These are phyloP conservation scores for Coemansia furcata DNA, from an alignment of 192 early-diverging fungal genomes.

Conservation along the genomic window DNA sequence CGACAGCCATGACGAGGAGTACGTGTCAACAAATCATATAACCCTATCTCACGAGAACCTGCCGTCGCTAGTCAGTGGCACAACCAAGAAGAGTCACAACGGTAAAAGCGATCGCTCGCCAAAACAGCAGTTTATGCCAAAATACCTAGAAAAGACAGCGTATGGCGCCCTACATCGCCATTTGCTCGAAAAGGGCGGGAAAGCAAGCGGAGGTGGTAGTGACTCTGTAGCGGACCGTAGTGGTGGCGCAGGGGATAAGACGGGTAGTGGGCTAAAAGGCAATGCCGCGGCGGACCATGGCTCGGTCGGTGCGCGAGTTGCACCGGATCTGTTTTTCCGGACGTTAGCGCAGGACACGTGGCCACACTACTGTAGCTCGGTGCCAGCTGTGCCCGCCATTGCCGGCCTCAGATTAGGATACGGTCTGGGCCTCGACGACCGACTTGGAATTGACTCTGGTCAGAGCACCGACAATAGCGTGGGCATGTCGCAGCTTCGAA, in stretches of 20 bases:
- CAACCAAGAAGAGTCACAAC: not conserved
- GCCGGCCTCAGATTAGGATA: slow-evolving; percentile 33
- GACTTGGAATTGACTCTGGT: not conserved
- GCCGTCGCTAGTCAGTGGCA: slow-evolving; percentile 8
- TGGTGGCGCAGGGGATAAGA: not conserved
- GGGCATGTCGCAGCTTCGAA: not conserved
- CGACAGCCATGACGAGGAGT: slow-evolving; percentile 4
- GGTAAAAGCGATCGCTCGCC: not conserved
- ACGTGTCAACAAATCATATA: not conserved
- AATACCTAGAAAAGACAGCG: slow-evolving; percentile 41
- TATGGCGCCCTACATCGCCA: slow-evolving; percentile 22
- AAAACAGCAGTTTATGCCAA: slow-evolving; percentile 27
- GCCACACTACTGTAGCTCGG: slow-evolving; percentile 52
- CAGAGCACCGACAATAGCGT: not conserved
- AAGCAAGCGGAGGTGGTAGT: not conserved
- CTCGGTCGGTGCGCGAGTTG: slow-evolving; percentile 4
- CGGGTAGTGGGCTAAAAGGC: not conserved
- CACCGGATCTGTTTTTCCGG: slow-evolving; percentile 47
- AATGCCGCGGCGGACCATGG: slow-evolving; percentile 1
- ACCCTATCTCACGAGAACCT: slow-evolving; percentile 13
- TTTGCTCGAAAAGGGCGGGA: not conserved
- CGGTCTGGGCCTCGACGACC: slow-evolving; percentile 16
- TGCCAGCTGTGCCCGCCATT: slow-evolving; percentile 30
- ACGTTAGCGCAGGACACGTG: slow-evolving; percentile 48
- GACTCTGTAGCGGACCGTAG: not conserved